phyloP scores from a whole-genome alignment of 2,329 filamentous ascomycete species.

The Fonsecaea monophora region DNA sequence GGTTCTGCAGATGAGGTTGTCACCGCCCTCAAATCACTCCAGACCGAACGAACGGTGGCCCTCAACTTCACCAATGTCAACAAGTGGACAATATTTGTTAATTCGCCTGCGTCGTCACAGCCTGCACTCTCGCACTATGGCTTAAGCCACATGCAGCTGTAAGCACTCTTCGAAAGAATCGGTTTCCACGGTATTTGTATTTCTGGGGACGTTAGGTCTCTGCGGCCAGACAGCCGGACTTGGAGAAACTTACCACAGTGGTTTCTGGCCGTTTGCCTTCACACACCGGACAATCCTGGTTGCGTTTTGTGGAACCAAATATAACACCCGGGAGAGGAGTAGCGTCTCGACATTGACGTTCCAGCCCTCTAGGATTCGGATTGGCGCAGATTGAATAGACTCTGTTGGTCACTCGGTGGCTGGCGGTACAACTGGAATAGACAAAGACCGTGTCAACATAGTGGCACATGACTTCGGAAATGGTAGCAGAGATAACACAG shows the following conservation, averaged over 20 bases:
- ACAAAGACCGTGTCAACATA: neutral
- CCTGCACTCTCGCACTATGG: neutral
- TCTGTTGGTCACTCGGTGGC: neutral
- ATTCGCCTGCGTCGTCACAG: neutral
- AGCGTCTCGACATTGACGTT: neutral
- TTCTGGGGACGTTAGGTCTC: neutral
- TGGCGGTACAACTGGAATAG: neutral
- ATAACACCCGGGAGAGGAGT: neutral
- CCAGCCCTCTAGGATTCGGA: neutral
- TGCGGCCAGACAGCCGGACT: neutral
- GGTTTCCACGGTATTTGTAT: neutral
- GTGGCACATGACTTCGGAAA: neutral
- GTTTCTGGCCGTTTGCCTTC: neutral
- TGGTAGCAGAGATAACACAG: too few relatives aligned
- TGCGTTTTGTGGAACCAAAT: constrained; percentile 1
- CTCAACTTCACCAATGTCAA: neutral
- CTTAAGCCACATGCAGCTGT: neutral
- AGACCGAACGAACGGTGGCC: neutral
- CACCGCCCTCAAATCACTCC: neutral
- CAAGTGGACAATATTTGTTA: neutral
- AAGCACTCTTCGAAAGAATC: neutral
- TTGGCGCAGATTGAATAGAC: neutral
- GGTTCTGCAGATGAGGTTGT: neutral
- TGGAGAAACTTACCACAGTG: neutral
- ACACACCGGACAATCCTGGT: neutral